Percentiles rank a stretch among this genome's conserved stretches.
phyloP scores from a whole-genome alignment of 345 rosid genomes.

The Noccaea caerulescens region DNA sequence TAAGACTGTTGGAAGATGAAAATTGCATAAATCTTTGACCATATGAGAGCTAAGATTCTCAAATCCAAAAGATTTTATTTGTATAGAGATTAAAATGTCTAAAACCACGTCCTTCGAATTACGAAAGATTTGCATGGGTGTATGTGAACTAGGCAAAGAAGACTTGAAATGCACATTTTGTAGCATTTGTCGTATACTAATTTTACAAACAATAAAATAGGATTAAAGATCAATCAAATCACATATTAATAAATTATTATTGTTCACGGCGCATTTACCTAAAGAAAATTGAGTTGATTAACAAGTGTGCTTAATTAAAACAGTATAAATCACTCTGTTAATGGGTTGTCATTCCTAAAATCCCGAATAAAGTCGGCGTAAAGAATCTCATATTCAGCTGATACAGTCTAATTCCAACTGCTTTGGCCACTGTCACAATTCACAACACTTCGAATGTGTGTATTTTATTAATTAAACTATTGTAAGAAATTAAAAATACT shows the following conservation, averaged over 20 bases:
- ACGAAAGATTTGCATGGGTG: conserved; percentile 43
- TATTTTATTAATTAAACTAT: conserved; percentile 23
- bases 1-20: conserved; percentile 16
- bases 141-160: conserved; percentile 19
- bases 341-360: conserved; percentile 46
- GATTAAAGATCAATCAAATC: not conserved
- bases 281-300: conserved; percentile 22
- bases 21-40: conserved; percentile 44
- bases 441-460: conserved; percentile 21
- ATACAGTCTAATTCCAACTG: conserved; percentile 38
- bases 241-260: not conserved
- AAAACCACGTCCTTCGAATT: conserved; percentile 17
- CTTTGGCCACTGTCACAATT: conserved; percentile 36
- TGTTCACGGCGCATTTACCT: no score
- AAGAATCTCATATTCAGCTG: conserved; percentile 32
- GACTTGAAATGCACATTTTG: conserved; percentile 35
- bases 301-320: conserved; percentile 39
- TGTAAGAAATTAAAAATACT: conserved; percentile 9
- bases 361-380: conserved; percentile 47
- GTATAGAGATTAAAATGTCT: conserved; percentile 13
- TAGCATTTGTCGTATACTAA: conserved; percentile 28
- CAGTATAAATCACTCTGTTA: conserved; percentile 35
- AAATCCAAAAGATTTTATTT: conserved; percentile 45
- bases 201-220: not conserved
- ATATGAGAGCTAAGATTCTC: conserved; percentile 33